phyloP scores from a whole-genome alignment of 768 basidiomycete species.

The Favolaschia claudopus region DNA sequence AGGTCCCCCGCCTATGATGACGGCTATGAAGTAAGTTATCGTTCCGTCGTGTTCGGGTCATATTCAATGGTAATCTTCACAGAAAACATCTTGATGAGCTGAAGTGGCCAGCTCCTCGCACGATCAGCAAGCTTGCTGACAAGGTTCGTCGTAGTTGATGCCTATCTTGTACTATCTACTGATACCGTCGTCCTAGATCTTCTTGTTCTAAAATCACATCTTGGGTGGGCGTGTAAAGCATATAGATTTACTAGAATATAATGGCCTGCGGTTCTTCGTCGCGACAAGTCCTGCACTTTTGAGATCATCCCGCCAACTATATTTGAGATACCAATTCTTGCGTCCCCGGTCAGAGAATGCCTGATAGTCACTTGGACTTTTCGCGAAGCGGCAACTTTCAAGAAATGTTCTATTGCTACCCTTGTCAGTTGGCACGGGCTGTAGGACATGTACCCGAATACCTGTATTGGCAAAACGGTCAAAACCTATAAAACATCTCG shows the following conservation, averaged over 20 bases:
- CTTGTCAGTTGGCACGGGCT: too few species aligned
- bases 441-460: too few species aligned
- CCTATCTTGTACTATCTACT: constrained; percentile 2
- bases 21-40: constrained; percentile 57
- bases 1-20: constrained; percentile 70
- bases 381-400: too few species aligned
- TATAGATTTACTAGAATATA: not conserved
- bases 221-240: not conserved
- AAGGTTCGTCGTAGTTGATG: constrained; percentile 54
- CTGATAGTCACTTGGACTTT: too few species aligned
- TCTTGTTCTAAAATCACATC: constrained; percentile 14
- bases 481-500: too few species aligned
- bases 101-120: constrained; percentile 85
- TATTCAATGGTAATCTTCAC: constrained; percentile 15
- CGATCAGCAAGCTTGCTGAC: constrained; percentile 93
- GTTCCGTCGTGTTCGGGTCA: not conserved
- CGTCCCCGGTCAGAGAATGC: too few species aligned
- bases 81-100: constrained; percentile 92
- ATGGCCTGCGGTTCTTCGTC: too few species aligned
- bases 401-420: too few species aligned
- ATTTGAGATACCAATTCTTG: too few species aligned
- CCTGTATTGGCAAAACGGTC: too few species aligned
- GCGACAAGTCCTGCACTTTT: too few species aligned
- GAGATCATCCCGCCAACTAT: too few species aligned
- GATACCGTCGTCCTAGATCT: constrained; percentile 10